Percentiles rank a stretch among this genome's conserved stretches.
These are phyloP conservation scores for Millerago galiae DNA, from an alignment of 805 yeast species.

Conservation along the genomic window DNA sequence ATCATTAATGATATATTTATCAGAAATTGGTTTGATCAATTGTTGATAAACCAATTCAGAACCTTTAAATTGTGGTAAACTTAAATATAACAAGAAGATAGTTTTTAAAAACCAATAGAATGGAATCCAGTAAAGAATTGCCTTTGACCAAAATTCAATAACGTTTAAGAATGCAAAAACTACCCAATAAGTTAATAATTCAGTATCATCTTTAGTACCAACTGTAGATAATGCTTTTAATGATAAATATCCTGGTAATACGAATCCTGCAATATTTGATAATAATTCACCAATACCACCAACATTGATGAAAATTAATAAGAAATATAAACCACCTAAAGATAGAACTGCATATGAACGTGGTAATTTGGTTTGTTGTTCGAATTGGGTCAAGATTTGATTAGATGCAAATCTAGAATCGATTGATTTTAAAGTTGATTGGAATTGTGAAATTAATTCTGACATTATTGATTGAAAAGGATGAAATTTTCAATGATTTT, in stretches of 20 bases:
- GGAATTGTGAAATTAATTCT: constrained; percentile 28
- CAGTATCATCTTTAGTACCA: constrained; percentile 69
- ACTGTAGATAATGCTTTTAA: constrained; percentile 75
- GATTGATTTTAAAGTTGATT: constrained; percentile 38
- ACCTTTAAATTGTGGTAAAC: constrained; percentile 85
- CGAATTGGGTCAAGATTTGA: constrained; percentile 20
- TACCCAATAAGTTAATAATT: constrained; percentile 94
- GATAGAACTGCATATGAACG: constrained; percentile 80
- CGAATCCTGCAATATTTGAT: constrained; percentile 88
- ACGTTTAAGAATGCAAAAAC: constrained; percentile 92
- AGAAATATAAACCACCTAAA: constrained; percentile 56
- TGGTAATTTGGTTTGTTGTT: constrained; percentile 42
- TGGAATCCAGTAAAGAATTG: constrained; percentile 93
- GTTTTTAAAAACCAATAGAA: constrained; percentile 95
- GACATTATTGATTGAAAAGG: too few relatives aligned
- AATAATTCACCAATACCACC: constrained; percentile 95
- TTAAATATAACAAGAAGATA: constrained; percentile 76
- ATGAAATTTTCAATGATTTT: too few relatives aligned
- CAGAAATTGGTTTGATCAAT: constrained; percentile 61
- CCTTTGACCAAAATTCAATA: constrained; percentile 91
- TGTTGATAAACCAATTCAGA: constrained; percentile 63
- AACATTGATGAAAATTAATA: constrained; percentile 78
- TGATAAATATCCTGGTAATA: constrained; percentile 84
- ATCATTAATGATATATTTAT: constrained; percentile 26
- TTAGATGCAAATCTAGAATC: constrained; percentile 28